Evolutionary conservation across 495 filamentous ascomycete genomes (phyloP).

Genomic region (Delitschia confertaspora): DNA sequence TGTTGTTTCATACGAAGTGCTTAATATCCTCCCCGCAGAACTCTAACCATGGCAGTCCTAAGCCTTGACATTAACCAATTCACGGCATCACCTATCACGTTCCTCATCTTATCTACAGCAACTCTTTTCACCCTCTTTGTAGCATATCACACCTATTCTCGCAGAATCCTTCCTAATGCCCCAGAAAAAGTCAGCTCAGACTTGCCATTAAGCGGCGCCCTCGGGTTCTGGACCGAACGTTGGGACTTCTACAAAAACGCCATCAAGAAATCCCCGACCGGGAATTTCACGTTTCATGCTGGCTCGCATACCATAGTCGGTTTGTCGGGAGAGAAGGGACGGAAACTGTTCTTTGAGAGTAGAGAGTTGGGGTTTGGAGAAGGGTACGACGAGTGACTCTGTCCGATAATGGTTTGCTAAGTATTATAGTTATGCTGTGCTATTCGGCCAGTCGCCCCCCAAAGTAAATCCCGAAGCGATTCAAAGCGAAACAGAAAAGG

Average conservation of each 20-base stretch:
- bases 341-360: slow-evolving; percentile 40
- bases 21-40: too few relatives aligned
- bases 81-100: neutral
- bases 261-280: slow-evolving; percentile 15
- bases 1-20: too few relatives aligned
- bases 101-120: neutral
- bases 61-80: too few relatives aligned
- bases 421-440: slow-evolving; percentile 15
- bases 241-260: slow-evolving; percentile 26
- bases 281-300: slow-evolving; percentile 44
- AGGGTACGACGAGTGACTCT: slow-evolving; percentile 29
- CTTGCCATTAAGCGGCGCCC: slow-evolving; percentile 25
- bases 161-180: slow-evolving; percentile 8
- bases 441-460: slow-evolving; percentile 19
- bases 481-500: neutral
- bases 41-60: too few relatives aligned
- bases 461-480: too few relatives aligned
- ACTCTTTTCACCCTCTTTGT: slow-evolving; percentile 9
- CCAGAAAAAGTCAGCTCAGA: slow-evolving; percentile 6
- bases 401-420: neutral
- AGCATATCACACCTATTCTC: slow-evolving; percentile 5
- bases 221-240: slow-evolving; percentile 27
- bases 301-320: slow-evolving; percentile 39
- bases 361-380: slow-evolving; percentile 37
- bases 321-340: slow-evolving; percentile 35